These are phyloP conservation scores for Pyricularia grisea DNA, from an alignment of 2,329 filamentous ascomycete species.

Conservation along the genomic window DNA sequence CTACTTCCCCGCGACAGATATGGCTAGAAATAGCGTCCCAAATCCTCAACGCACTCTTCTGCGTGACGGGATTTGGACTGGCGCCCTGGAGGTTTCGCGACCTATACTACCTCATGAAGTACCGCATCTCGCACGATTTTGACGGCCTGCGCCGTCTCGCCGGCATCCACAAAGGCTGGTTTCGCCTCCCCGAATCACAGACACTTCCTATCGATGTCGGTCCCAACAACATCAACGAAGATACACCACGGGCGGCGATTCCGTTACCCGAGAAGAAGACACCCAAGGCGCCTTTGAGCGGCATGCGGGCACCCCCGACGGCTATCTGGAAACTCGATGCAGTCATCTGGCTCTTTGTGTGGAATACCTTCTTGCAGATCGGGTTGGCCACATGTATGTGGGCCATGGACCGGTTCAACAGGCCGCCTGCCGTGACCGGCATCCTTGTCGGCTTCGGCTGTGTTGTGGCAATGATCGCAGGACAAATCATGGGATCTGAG, in stretches of 20 bases:
- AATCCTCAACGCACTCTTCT: slow-evolving; percentile 76
- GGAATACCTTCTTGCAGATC: slow-evolving; percentile 70
- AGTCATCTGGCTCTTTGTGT: slow-evolving; percentile 68
- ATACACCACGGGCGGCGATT: slow-evolving; percentile 35
- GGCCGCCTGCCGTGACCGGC: slow-evolving; percentile 74
- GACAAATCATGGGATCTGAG: slow-evolving; percentile 61
- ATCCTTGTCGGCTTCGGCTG: slow-evolving; percentile 69
- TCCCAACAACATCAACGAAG: slow-evolving; percentile 35
- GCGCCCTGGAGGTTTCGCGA: slow-evolving; percentile 81
- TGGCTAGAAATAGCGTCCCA: slow-evolving; percentile 86
- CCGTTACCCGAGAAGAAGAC: slow-evolving; percentile 56
- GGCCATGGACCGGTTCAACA: slow-evolving; percentile 60
- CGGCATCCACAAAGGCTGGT: slow-evolving; percentile 68
- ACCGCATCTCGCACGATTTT: slow-evolving; percentile 42
- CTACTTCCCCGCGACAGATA: slow-evolving; percentile 61
- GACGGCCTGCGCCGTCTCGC: slow-evolving; percentile 58
- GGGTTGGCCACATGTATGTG: slow-evolving; percentile 75
- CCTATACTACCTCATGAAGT: slow-evolving; percentile 62
- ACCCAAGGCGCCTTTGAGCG: slow-evolving; percentile 61
- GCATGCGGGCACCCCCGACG: slow-evolving; percentile 58
- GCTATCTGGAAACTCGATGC: slow-evolving; percentile 68
- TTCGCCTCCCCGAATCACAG: slow-evolving; percentile 59
- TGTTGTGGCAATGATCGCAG: slow-evolving; percentile 57
- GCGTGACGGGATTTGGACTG: slow-evolving; percentile 75
- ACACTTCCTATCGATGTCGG: slow-evolving; percentile 43